These are phyloP conservation scores for Phytophthora pisi DNA, from an alignment of 352 stramenopile genomes.

Conservation along the genomic window DNA sequence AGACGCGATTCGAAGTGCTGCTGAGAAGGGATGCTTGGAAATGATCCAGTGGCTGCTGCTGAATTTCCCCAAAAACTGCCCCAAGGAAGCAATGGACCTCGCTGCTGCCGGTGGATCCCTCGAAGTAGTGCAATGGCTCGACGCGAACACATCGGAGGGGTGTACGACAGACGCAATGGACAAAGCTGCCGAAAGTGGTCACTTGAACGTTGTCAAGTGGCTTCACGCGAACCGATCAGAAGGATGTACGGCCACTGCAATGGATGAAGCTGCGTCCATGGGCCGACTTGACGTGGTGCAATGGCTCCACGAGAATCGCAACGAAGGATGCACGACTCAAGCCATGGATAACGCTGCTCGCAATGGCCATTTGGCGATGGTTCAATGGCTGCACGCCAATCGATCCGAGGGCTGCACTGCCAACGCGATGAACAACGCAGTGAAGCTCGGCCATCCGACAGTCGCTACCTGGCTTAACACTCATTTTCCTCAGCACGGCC, in stretches of 20 bases:
- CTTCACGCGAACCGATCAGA: slow-evolving; percentile 2
- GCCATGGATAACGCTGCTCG: slow-evolving; percentile 1
- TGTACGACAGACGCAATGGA: slow-evolving; percentile 5
- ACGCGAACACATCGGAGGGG: background rate
- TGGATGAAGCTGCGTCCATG: background rate
- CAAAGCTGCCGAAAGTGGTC: background rate
- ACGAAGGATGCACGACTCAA: slow-evolving; percentile 1
- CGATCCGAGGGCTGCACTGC: background rate
- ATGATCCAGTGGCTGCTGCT: background rate
- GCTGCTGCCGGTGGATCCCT: background rate
- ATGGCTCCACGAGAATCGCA: slow-evolving; percentile 7
- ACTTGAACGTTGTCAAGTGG: slow-evolving; percentile 7
- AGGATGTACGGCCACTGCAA: background rate
- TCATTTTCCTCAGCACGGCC: background rate
- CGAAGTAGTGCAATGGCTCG: slow-evolving; percentile 1
- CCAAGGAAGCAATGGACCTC: background rate
- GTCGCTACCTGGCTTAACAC: background rate
- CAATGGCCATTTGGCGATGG: background rate
- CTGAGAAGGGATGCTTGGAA: background rate
- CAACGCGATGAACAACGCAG: background rate
- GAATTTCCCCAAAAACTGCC: background rate
- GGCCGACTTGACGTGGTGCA: background rate
- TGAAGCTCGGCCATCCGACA: background rate
- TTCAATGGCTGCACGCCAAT: slow-evolving; percentile 3
- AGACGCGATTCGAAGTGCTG: background rate